Evolutionary conservation across 2,329 filamentous ascomycete species (phyloP).

Genomic region (Talaromyces sp.): DNA sequence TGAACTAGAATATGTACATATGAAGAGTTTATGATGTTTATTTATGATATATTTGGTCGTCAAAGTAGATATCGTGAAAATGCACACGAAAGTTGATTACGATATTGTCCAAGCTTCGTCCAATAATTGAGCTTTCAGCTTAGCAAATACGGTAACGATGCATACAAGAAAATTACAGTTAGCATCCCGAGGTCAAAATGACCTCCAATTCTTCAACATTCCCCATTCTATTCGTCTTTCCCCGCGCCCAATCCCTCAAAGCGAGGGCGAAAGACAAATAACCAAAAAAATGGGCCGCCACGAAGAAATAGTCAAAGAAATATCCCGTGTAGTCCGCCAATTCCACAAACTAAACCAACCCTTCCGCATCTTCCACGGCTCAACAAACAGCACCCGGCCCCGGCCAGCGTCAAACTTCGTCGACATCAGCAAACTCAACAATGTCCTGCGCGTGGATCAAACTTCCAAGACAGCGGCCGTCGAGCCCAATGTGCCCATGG

Average conservation of each 20-base stretch:
- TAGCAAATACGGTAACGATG: neutral
- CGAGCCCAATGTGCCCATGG: slow-evolving; percentile 70
- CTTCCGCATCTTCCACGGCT: slow-evolving; percentile 75
- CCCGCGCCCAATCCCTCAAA: neutral
- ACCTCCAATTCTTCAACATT: neutral
- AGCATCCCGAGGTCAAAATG: slow-evolving; percentile 1
- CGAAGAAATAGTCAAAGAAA: slow-evolving; percentile 19
- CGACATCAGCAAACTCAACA: slow-evolving; percentile 30
- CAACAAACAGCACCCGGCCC: slow-evolving; percentile 71
- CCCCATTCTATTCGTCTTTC: neutral
- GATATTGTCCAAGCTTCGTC: neutral
- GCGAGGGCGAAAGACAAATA: neutral
- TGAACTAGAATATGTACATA: neutral
- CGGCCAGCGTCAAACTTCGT: slow-evolving; percentile 29
- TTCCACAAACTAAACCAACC: slow-evolving; percentile 53
- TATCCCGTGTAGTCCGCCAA: slow-evolving; percentile 19
- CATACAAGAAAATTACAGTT: slow-evolving; percentile 1
- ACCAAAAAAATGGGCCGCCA: slow-evolving; percentile 13
- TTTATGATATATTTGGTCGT: neutral
- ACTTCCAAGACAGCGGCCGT: slow-evolving; percentile 62
- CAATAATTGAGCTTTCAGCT: neutral
- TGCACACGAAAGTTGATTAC: neutral
- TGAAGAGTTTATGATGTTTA: neutral
- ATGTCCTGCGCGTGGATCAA: slow-evolving; percentile 19
- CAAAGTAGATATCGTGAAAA: neutral